These are phyloP conservation scores for Cryphonectria parasitica DNA, from an alignment of 2,329 filamentous ascomycete genomes.

Conservation along the genomic window DNA sequence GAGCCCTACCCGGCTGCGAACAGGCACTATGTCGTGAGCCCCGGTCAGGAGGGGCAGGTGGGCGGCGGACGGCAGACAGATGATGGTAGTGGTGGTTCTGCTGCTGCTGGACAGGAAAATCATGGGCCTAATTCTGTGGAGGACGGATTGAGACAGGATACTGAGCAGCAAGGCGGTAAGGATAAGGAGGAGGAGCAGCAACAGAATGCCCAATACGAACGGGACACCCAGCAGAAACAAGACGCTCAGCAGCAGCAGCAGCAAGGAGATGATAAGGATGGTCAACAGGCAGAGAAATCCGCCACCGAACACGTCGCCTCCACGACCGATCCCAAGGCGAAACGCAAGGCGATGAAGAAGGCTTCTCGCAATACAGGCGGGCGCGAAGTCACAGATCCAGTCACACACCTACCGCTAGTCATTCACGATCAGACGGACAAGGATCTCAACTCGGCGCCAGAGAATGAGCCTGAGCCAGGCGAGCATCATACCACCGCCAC, in stretches of 20 bases:
- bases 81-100: neutral
- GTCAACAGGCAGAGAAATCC: constrained; percentile 35
- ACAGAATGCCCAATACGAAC: neutral
- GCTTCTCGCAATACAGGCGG: constrained; percentile 49
- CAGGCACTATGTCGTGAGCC: constrained; percentile 35
- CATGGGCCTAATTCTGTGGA: constrained; percentile 11
- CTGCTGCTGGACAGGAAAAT: neutral
- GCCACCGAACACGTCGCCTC: constrained; percentile 43
- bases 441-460: constrained; percentile 53
- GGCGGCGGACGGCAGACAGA: neutral
- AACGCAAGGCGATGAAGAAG: constrained; percentile 54
- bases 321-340: constrained; percentile 49
- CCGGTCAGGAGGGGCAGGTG: constrained; percentile 7
- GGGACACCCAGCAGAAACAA: constrained; percentile 5
- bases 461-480: constrained; percentile 42
- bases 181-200: constrained; percentile 22
- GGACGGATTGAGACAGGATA: constrained; percentile 26
- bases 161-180: constrained; percentile 11
- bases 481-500: constrained; percentile 44
- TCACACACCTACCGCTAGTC: constrained; percentile 70
- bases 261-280: constrained; percentile 27
- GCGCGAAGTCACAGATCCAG: constrained; percentile 71
- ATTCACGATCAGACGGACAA: constrained; percentile 71
- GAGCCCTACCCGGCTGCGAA: constrained; percentile 44
- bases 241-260: constrained; percentile 25